These are phyloP conservation scores for Fusarium sp. DNA, from an alignment of 2,329 filamentous ascomycete species.

Conservation along the genomic window DNA sequence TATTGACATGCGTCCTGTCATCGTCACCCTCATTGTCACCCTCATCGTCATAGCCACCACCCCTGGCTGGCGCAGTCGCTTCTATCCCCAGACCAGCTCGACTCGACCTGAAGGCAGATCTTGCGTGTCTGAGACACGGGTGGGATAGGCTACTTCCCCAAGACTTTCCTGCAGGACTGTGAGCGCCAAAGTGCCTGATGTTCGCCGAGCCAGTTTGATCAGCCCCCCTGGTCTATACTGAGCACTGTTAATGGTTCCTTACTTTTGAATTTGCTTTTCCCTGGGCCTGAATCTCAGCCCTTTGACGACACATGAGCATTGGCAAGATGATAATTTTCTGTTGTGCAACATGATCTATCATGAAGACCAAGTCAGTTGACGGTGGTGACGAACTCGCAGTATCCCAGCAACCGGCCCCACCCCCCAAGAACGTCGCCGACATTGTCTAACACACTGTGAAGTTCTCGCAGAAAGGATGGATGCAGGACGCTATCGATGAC, in stretches of 20 bases:
- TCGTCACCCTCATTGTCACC: neutral
- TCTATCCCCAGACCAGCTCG: neutral
- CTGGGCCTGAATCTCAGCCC: neutral
- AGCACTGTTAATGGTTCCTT: neutral
- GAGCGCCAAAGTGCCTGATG: neutral
- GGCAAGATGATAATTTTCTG: neutral
- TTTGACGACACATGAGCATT: neutral
- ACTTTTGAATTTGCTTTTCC: slow-evolving; percentile 2
- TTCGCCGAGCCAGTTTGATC: neutral
- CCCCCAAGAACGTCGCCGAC: neutral
- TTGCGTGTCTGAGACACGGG: neutral
- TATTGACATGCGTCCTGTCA: neutral
- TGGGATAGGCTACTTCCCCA: neutral
- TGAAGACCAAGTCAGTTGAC: neutral
- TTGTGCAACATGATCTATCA: slow-evolving; percentile 25
- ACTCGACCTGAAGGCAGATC: neutral
- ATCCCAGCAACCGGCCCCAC: neutral
- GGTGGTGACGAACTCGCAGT: neutral
- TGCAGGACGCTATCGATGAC: neutral
- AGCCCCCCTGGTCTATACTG: neutral
- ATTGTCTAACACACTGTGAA: neutral
- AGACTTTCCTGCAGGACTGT: neutral
- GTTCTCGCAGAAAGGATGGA: neutral
- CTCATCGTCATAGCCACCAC: neutral
- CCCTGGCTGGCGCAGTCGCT: neutral